Conservation (phyloP, 1,139 yeast species). For the Taiozyma sp. region DNA sequence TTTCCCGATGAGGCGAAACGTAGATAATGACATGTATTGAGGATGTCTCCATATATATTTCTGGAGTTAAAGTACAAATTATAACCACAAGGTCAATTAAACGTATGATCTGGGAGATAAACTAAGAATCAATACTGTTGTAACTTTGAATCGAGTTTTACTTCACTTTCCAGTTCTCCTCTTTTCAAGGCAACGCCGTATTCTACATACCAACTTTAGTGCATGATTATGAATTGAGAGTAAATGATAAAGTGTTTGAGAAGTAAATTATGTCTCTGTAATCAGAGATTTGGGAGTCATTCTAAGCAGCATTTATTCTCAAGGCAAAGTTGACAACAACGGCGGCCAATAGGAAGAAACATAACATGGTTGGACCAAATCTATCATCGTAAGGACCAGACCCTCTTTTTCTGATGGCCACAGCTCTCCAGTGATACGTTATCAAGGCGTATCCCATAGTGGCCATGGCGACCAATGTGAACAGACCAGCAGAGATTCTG, state of each 20-base stretch:
- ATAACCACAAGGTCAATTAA: not conserved
- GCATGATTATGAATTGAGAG: not conserved
- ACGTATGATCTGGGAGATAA: too few species aligned
- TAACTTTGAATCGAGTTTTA: too few species aligned
- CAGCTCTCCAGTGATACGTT: conserved; percentile 99
- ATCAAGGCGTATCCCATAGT: conserved; percentile 94
- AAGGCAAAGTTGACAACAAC: conserved; percentile 87
- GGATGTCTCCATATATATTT: too few species aligned
- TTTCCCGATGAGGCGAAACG: not conserved
- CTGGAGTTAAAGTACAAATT: not conserved
- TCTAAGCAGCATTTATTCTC: conserved; percentile 36
- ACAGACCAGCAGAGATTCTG: conserved; percentile 87
- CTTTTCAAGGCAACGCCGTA: too few species aligned
- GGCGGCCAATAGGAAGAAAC: conserved; percentile 87
- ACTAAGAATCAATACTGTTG: too few species aligned
- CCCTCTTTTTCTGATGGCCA: conserved; percentile 95
- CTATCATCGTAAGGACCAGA: conserved; percentile 98
- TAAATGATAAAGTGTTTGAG: not conserved
- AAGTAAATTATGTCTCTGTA: not conserved
- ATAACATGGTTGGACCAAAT: conserved; percentile 98
- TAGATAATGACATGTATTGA: not conserved
- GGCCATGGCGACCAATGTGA: conserved; percentile 93
- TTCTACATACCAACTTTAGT: not conserved
- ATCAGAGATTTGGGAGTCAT: not conserved
- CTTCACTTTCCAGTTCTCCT: too few species aligned